A percentile compares a stretch with the other conserved stretches of the same genome.
Conservation (phyloP, 805 yeast species). For the Clavispora phyllophila region DNA sequence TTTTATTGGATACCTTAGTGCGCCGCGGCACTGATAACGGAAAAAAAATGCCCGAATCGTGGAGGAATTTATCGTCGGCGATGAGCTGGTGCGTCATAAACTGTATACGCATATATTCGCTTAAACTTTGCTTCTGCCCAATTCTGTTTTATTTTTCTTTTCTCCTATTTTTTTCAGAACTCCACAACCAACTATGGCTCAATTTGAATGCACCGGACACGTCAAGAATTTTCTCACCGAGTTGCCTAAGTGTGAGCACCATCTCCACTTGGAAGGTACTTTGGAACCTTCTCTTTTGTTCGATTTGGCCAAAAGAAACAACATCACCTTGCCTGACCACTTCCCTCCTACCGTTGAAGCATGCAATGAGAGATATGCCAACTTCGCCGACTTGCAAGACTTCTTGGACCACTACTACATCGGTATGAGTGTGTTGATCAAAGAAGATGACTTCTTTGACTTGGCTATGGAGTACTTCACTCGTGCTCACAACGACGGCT, state of each 20-base stretch:
- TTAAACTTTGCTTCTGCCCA: not conserved
- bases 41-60: not conserved
- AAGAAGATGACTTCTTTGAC: slow-evolving; percentile 70
- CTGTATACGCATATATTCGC: not conserved
- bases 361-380: slow-evolving; percentile 48
- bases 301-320: slow-evolving; percentile 62
- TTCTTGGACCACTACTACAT: slow-evolving; percentile 75
- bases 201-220: slow-evolving; percentile 14
- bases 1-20: not conserved
- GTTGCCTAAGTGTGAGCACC: slow-evolving; percentile 85
- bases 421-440: slow-evolving; percentile 70
- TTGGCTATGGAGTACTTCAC: slow-evolving; percentile 70
- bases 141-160: not conserved
- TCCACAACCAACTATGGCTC: slow-evolving; percentile 5
- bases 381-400: slow-evolving; percentile 68
- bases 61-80: not conserved
- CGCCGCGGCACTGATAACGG: not conserved
- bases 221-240: slow-evolving; percentile 53
- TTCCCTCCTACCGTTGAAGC: slow-evolving; percentile 60
- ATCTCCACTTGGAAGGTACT: slow-evolving; percentile 80
- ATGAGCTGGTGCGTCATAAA: not conserved
- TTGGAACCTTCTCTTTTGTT: slow-evolving; percentile 70
- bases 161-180: not conserved
- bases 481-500: slow-evolving; percentile 54
- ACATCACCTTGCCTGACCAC: slow-evolving; percentile 51